phyloP scores from a whole-genome alignment of 495 filamentous ascomycete species.

The Penicillium simplicissimum region DNA sequence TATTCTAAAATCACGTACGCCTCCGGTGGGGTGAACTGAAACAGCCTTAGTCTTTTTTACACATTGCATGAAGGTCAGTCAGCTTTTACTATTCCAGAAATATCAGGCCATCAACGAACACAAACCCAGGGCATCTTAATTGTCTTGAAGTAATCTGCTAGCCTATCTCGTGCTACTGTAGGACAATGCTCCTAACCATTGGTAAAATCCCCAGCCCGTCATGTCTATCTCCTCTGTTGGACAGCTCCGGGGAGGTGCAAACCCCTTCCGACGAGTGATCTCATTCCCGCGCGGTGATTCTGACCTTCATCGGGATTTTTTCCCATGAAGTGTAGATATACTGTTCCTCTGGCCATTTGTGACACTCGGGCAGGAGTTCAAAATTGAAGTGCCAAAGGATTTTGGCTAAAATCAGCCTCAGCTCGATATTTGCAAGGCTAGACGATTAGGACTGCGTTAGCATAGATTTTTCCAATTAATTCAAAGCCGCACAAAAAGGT shows the following conservation, averaged over 20 bases:
- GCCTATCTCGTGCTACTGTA: not conserved
- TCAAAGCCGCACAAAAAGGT: not conserved
- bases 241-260: not conserved
- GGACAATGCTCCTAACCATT: not conserved
- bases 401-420: slow-evolving; percentile 32
- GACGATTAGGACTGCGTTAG: not conserved
- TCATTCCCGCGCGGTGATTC: slow-evolving; percentile 4
- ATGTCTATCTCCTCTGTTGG: not conserved
- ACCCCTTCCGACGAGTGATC: not conserved
- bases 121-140: not conserved
- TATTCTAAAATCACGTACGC: not conserved
- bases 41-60: not conserved
- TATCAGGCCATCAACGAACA: not conserved
- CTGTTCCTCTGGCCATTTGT: slow-evolving; percentile 9
- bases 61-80: not conserved
- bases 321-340: slow-evolving; percentile 9
- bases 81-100: not conserved
- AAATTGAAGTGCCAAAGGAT: slow-evolving; percentile 20
- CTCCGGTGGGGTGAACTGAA: not conserved
- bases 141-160: not conserved
- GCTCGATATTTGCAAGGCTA: slow-evolving; percentile 38
- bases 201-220: not conserved
- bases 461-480: not conserved
- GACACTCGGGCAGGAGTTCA: slow-evolving; percentile 8
- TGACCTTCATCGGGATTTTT: slow-evolving; percentile 4